Evolutionary conservation across 2,329 filamentous ascomycete species (phyloP).

Genomic region (Penicillium sp.): DNA sequence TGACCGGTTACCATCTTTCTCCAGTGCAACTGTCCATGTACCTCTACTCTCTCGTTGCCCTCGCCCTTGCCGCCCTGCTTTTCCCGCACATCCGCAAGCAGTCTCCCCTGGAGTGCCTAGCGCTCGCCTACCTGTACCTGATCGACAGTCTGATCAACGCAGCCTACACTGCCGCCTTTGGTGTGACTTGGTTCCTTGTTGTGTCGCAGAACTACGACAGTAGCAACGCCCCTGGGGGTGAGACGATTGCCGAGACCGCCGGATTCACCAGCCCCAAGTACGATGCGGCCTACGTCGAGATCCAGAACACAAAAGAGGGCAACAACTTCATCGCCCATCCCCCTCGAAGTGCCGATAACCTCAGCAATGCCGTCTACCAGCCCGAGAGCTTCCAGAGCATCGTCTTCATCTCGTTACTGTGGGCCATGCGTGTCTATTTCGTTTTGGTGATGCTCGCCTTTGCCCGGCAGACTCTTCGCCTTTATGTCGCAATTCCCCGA

Average conservation of each 20-base stretch:
- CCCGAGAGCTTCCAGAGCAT: conserved; percentile 70
- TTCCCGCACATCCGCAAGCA: conserved; percentile 75
- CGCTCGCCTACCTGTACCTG: conserved; percentile 78
- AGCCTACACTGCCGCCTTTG: conserved; percentile 75
- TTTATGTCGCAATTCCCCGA: conserved; percentile 45
- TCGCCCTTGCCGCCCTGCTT: conserved; percentile 63
- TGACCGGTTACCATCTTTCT: conserved; percentile 80
- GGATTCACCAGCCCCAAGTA: conserved; percentile 61
- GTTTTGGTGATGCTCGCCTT: conserved; percentile 77
- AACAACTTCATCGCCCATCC: conserved; percentile 47
- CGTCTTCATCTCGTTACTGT: conserved; percentile 67
- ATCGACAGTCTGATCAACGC: conserved; percentile 78
- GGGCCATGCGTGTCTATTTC: conserved; percentile 74
- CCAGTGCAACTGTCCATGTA: conserved; percentile 84
- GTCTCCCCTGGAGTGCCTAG: conserved; percentile 70
- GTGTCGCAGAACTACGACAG: conserved; percentile 54
- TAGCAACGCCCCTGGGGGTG: conserved; percentile 46
- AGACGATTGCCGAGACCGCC: conserved; percentile 57
- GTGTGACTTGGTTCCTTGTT: conserved; percentile 79
- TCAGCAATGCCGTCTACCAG: conserved; percentile 62
- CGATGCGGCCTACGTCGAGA: conserved; percentile 56
- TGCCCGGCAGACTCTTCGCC: conserved; percentile 69
- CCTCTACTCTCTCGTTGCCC: conserved; percentile 72
- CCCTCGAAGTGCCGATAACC: conserved; percentile 36
- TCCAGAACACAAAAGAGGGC: conserved; percentile 43